Base-by-base conservation (phyloP, 805 yeast genomes). In the Saccharomycopsis fermentans region DNA sequence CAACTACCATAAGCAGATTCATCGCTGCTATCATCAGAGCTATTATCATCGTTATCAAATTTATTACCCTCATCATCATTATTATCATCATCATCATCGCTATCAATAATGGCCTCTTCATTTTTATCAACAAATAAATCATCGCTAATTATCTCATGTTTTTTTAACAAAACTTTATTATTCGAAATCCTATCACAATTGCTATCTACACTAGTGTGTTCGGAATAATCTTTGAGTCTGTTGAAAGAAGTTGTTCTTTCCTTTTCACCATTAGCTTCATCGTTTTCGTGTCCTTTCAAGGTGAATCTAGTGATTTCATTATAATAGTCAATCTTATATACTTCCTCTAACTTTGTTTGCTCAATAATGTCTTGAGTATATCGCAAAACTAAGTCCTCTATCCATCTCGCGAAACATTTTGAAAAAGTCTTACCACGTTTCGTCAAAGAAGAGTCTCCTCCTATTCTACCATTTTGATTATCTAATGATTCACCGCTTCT, bases 401-500 rank as follows among this genome's bases (percentile, higher is more conserved):
- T 86, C 69, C 94, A 92, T 64, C 76, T 78, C 1, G 87, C 77
- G 65, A 94, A 73, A 0, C 96, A 85, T 58, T 75, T 77, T 1
- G 96, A 77, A 68, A 88, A 92, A 65, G 77, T 82, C 19, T 71
- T 69, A 37, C 99, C 99, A 54, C 96, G 80, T 58, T 77, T 76
- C 0, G 97, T 92, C 47, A 92, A 73, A n/a, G 76, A 74, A 0
- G 96, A 85, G 69, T 92, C 94, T 24, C 99, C 99, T 11, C 99
- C 98, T 64, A 92, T 90, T 56, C 82, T 77, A 4, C 99, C 99
- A 55, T 73, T 67, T 19, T 89, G 84, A 68, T 92, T 92, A 68
- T 90, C 97, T 36, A 79, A 78, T 63, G 91, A 83, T 72, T 92
- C 98, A 55, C 99, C 99, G 67, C 91, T 97, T 62, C 99, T 81